A percentile compares a stretch with the other conserved stretches of the same genome.
phyloP scores from a whole-genome alignment of 495 filamentous ascomycete genomes.

The Xylaria intraflava region DNA sequence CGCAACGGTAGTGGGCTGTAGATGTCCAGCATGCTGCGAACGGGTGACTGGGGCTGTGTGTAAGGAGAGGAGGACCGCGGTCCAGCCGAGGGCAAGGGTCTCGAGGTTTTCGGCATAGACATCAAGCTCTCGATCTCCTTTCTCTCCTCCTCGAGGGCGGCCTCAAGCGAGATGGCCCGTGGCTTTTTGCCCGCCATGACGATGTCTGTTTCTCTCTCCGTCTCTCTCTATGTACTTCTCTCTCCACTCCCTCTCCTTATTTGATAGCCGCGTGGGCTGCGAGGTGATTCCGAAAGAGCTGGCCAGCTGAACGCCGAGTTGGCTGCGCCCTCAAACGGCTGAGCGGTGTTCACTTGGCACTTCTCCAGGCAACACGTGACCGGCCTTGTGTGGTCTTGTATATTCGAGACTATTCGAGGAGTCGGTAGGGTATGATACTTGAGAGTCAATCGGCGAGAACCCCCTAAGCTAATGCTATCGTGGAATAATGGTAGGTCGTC shows the following conservation, averaged over 20 bases:
- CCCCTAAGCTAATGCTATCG: constrained; percentile 23
- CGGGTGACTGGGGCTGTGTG: constrained; percentile 46
- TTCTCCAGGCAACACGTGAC: not conserved
- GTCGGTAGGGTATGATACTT: not conserved
- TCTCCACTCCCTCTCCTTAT: not conserved
- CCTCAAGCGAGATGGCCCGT: constrained; percentile 56
- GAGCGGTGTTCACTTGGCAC: not conserved
- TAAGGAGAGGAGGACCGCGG: constrained; percentile 43
- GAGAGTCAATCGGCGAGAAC: constrained; percentile 12
- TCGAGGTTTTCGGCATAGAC: constrained; percentile 26
- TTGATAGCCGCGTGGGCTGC: not conserved
- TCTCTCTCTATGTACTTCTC: not conserved
- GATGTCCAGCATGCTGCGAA: constrained; percentile 51
- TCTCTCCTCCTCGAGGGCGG: constrained; percentile 65
- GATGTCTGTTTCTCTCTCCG: not conserved
- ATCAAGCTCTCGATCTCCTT: constrained; percentile 61
- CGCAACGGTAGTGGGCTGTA: constrained; percentile 32
- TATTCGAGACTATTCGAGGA: not conserved
- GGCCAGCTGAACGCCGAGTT: not conserved
- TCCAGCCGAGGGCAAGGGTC: constrained; percentile 30
- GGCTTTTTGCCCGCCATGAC: constrained; percentile 22
- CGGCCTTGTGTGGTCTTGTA: not conserved
- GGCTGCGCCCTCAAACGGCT: not conserved
- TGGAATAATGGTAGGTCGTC: constrained; percentile 30
- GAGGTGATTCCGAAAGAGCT: not conserved